Conservation (phyloP, 495 filamentous ascomycete genomes). For the Endocarpon pusillum region DNA sequence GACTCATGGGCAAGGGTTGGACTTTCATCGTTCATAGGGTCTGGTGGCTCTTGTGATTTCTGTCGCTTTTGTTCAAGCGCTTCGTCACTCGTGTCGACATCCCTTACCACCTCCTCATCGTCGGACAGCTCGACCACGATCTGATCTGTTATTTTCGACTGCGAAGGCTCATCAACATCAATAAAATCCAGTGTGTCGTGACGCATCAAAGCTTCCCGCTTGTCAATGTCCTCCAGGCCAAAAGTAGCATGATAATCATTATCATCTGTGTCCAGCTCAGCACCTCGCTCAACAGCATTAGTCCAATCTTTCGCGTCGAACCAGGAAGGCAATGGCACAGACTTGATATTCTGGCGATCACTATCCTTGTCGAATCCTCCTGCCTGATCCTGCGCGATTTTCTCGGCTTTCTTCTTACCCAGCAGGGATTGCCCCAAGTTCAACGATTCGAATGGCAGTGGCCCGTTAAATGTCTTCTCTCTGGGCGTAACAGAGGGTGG, state of each 20-base stretch:
- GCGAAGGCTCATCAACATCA: conserved; percentile 22
- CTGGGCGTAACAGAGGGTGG: not conserved
- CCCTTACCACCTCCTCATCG: conserved; percentile 15
- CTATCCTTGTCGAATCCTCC: conserved; percentile 56
- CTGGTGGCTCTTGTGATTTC: no score
- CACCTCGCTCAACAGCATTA: no score
- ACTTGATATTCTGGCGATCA: conserved; percentile 27
- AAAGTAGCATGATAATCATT: no score
- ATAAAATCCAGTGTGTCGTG: conserved; percentile 28
- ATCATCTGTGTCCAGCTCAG: no score
- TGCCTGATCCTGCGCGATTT: conserved; percentile 29
- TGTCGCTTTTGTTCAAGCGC: no score
- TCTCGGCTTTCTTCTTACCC: conserved; percentile 24
- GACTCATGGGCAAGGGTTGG: no score
- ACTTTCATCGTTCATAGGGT: no score
- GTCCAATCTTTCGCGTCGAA: conserved; percentile 36
- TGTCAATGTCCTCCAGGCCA: no score
- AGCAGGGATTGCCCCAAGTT: conserved; percentile 46
- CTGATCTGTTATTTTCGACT: conserved; percentile 14
- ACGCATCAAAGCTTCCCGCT: conserved; percentile 23
- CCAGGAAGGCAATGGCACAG: conserved; percentile 70
- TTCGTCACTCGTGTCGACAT: no score
- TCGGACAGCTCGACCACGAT: conserved; percentile 28
- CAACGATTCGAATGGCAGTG: conserved; percentile 78
- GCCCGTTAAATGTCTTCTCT: conserved; percentile 40